Evolutionary conservation across 768 basidiomycete species (phyloP).

Genomic region (Boletus tylopilopsis): DNA sequence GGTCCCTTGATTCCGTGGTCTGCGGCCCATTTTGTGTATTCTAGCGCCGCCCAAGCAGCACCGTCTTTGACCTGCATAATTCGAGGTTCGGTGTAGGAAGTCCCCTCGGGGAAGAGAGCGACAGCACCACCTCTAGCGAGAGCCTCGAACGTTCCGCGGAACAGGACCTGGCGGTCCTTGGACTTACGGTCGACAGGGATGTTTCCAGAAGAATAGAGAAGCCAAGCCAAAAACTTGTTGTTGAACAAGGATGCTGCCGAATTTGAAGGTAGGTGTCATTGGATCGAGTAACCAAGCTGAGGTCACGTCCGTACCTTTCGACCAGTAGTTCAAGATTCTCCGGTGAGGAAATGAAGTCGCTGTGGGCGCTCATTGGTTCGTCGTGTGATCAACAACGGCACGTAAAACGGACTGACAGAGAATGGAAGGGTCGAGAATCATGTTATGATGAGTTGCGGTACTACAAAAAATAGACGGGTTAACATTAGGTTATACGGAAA

Average conservation of each 20-base stretch:
- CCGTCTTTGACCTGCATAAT: conserved; percentile 95
- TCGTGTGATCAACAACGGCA: conserved; percentile 12
- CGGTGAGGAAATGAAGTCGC: conserved; percentile 80
- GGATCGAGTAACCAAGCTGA: conserved; percentile 10
- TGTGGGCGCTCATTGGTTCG: conserved; percentile 31
- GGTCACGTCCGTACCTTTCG: conserved; percentile 60
- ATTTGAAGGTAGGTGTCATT: conserved; percentile 16
- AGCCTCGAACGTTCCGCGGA: conserved; percentile 86
- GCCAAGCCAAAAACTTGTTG: conserved; percentile 67
- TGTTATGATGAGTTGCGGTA: conserved; percentile 88
- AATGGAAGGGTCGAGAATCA: conserved; percentile 87
- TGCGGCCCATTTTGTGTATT: conserved; percentile 78
- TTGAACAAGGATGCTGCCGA: conserved; percentile 68
- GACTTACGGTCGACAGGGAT: conserved; percentile 95
- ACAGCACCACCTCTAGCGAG: conserved; percentile 78
- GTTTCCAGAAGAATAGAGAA: conserved; percentile 89
- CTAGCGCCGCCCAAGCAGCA: conserved; percentile 90
- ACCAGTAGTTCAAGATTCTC: conserved; percentile 88
- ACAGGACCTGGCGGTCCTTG: conserved; percentile 85
- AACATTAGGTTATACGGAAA: conserved; percentile 7
- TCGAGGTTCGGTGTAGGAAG: conserved; percentile 88
- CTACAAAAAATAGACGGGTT: conserved; percentile 36
- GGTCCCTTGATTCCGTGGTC: conserved; percentile 47
- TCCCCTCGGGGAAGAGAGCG: conserved; percentile 92
- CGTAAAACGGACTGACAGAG: conserved; percentile 54